A percentile compares a stretch with the other conserved stretches of the same genome.
Conservation (phyloP, 805 yeast genomes). For the Candida golubevii region DNA sequence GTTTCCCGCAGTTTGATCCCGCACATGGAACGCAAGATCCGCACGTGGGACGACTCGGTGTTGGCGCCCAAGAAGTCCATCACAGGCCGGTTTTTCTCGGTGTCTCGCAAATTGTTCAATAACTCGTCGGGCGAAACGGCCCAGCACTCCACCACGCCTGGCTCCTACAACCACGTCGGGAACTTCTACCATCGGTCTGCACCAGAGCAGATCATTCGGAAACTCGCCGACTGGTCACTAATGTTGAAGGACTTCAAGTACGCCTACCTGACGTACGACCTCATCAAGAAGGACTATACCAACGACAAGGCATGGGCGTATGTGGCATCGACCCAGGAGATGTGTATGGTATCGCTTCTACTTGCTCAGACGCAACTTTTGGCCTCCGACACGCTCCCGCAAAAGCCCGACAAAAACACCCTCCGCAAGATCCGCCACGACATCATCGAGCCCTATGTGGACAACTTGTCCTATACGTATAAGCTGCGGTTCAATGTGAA, state of each 20-base stretch:
- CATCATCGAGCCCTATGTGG: slow-evolving; percentile 56
- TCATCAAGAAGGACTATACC: slow-evolving; percentile 70
- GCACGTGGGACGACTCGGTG: slow-evolving; percentile 80
- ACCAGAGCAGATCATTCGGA: slow-evolving; percentile 70
- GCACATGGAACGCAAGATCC: slow-evolving; percentile 79
- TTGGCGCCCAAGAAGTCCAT: slow-evolving; percentile 73
- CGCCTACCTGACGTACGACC: slow-evolving; percentile 79
- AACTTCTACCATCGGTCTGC: slow-evolving; percentile 60
- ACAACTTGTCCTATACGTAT: slow-evolving; percentile 70
- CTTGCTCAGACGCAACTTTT: slow-evolving; percentile 48
- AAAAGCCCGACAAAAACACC: slow-evolving; percentile 36
- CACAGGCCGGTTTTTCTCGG: slow-evolving; percentile 68
- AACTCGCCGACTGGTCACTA: slow-evolving; percentile 88
- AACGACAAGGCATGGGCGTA: slow-evolving; percentile 77
- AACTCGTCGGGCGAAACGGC: slow-evolving; percentile 16
- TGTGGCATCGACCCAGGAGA: slow-evolving; percentile 83
- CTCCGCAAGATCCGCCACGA: slow-evolving; percentile 49
- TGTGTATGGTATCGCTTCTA: slow-evolving; percentile 70
- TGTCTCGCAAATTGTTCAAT: slow-evolving; percentile 54
- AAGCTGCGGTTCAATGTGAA: slow-evolving; percentile 65
- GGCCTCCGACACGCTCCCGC: slow-evolving; percentile 16
- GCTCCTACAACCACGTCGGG: slow-evolving; percentile 44
- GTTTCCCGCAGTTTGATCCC: slow-evolving; percentile 58
- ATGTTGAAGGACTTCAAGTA: slow-evolving; percentile 85
- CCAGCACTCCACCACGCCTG: slow-evolving; percentile 16